A percentile compares a stretch with the other conserved stretches of the same genome.
phyloP scores from a whole-genome alignment of 2,329 filamentous ascomycete species.

The Cercospora janseana region DNA sequence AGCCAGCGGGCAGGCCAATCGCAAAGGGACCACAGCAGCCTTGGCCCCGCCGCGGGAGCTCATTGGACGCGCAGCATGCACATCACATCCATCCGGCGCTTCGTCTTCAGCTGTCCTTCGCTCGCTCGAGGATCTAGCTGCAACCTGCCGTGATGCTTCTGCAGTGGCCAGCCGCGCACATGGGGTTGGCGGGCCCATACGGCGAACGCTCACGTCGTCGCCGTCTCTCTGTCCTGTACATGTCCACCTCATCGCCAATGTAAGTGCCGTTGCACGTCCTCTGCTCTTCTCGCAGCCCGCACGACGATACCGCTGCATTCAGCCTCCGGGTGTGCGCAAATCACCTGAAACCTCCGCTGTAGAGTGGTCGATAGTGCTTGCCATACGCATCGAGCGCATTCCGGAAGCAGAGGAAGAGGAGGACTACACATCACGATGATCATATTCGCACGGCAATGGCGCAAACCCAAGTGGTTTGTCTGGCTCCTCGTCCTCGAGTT shows the following conservation, averaged over 20 bases:
- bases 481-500: constrained; percentile 66
- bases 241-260: not conserved
- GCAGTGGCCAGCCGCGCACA: constrained; percentile 15
- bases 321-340: not conserved
- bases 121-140: constrained; percentile 15
- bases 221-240: not conserved
- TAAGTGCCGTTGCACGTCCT: constrained; percentile 5
- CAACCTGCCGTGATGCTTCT: constrained; percentile 12
- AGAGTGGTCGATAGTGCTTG: not conserved
- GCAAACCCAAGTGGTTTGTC: constrained; percentile 52
- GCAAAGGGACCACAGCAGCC: not conserved
- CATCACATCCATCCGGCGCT: constrained; percentile 12
- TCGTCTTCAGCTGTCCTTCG: constrained; percentile 18
- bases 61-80: not conserved
- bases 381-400: not conserved
- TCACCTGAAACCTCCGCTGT: no score
- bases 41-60: not conserved
- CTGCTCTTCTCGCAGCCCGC: not conserved
- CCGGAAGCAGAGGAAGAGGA: not conserved
- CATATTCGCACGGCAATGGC: constrained; percentile 51
- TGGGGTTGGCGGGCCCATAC: constrained; percentile 4
- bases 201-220: constrained; percentile 1
- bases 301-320: not conserved
- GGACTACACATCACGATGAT: constrained; percentile 1
- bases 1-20: not conserved